These are phyloP conservation scores for Exophiala bonariae DNA, from an alignment of 2,329 filamentous ascomycete species.

Conservation along the genomic window DNA sequence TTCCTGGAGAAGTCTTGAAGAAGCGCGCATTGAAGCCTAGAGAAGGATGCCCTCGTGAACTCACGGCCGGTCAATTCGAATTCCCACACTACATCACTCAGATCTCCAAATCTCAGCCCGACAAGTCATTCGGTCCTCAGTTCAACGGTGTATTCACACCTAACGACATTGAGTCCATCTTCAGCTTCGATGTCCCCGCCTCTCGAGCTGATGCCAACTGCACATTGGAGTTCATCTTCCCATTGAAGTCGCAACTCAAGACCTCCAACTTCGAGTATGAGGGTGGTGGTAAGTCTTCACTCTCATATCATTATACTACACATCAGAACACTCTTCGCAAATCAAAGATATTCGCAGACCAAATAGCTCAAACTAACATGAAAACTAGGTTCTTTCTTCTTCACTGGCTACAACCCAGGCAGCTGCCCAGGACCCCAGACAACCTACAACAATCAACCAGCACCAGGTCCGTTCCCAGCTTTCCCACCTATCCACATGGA, in stretches of 20 bases:
- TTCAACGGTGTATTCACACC: constrained; percentile 58
- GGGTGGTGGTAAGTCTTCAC: constrained; percentile 40
- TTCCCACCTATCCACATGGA: constrained; percentile 39
- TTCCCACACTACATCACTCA: constrained; percentile 65
- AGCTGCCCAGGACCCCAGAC: constrained; percentile 49
- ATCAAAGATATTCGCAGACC: too few species aligned
- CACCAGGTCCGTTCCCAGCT: constrained; percentile 45
- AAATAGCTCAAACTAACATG: background rate
- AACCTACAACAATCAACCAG: constrained; percentile 55
- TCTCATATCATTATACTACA: background rate
- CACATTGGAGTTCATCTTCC: constrained; percentile 66
- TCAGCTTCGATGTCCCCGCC: constrained; percentile 67
- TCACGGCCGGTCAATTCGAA: constrained; percentile 48
- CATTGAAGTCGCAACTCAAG: constrained; percentile 56
- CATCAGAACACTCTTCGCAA: too few species aligned
- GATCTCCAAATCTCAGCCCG: constrained; percentile 55
- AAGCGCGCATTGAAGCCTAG: constrained; percentile 35
- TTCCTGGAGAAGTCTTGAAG: constrained; percentile 43
- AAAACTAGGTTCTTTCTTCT: constrained; percentile 46
- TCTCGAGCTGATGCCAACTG: constrained; percentile 59
- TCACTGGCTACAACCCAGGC: constrained; percentile 48
- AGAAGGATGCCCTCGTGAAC: constrained; percentile 47
- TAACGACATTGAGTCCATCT: constrained; percentile 57
- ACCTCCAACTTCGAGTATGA: constrained; percentile 60
- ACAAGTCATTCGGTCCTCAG: constrained; percentile 53